A percentile compares a stretch with the other conserved stretches of the same genome.
Evolutionary conservation across 805 yeast species (phyloP).

Genomic region (Kazachstania psychrophila): DNA sequence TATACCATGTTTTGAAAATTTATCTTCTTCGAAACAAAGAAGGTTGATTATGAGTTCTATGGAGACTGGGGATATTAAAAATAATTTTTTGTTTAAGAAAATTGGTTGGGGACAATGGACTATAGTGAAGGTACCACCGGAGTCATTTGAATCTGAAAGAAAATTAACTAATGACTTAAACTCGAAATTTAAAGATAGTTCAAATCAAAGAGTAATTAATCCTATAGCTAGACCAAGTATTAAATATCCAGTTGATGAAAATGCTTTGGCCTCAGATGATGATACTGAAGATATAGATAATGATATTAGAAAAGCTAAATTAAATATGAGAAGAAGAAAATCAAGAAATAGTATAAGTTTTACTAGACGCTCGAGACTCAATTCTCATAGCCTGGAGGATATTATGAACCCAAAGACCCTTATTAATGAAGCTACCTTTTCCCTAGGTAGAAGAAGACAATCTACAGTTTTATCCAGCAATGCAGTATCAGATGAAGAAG

Average conservation of each 20-base stretch:
- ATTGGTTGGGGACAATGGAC: constrained; percentile 97
- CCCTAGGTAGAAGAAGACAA: neutral
- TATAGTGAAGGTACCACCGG: constrained; percentile 40
- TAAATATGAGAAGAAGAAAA: constrained; percentile 5
- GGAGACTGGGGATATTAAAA: constrained; percentile 53
- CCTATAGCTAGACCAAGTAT: no score
- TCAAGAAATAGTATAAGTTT: constrained; percentile 5
- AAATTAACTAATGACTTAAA: constrained; percentile 33
- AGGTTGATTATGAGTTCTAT: constrained; percentile 81
- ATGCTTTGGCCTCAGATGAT: constrained; percentile 2
- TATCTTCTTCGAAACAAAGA: constrained; percentile 81
- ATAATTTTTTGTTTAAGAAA: constrained; percentile 68
- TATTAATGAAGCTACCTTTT: neutral
- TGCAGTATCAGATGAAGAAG: no score
- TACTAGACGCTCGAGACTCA: neutral
- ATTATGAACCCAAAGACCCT: neutral
- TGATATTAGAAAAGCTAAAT: neutral
- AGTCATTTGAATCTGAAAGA: constrained; percentile 28
- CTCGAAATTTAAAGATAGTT: constrained; percentile 18
- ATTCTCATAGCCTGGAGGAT: neutral
- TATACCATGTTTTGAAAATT: constrained; percentile 67
- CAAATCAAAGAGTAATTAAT: no score
- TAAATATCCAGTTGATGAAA: no score
- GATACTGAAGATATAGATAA: neutral
- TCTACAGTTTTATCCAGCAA: neutral